Evolutionary conservation across 805 yeast genomes (phyloP), one percentile per base, ranked within the genome.

Genomic region (Isabelozyma rhagii): DNA sequence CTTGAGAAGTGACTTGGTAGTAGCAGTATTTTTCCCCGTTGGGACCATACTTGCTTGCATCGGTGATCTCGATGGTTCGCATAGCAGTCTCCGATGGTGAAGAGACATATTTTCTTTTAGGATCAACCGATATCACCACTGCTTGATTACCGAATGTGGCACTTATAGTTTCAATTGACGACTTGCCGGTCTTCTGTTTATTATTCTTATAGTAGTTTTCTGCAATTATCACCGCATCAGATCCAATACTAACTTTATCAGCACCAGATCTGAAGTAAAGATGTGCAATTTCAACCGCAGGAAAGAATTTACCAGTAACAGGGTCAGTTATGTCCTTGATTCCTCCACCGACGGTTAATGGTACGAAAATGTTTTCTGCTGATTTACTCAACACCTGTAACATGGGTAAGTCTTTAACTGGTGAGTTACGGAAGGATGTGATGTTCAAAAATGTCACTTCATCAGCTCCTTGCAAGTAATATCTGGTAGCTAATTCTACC

Each of bases 261-360:
- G 99, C 99, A 53, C 99, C 99, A 0, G 98, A 89, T 53, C 90
- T 79, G 78, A 94, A 94, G 65, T 94, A 94, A 56, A 91, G 72
- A 39, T 89, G 81, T 0, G 99, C 99, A 28, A 94, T 97, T 46
- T 91, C 87, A 36, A 87, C 79, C 0, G 98, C 98, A 6, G 97
- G 84, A 11, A 89, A 82, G 8, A 68, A 59, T 7, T 87, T 83
- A 31, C 96, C 96, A 5, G 75, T 59, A 55, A 81, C 89, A 0
- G 96, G 96, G 57, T 94, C 98, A 27, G 81, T 79, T 55, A 89
- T 82, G 64, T 93, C 98, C 56, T 89, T 84, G 55, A 94, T 94
- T 44, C 99, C 99, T 50, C 99, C 99, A 42, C 99, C 99, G 41
- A 94, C 97, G 0, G 99, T 94, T 54, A 94, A 75, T 8, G 99